Evolutionary conservation across 257 asterid species (phyloP).

Genomic region (Mitragyna speciosa): DNA sequence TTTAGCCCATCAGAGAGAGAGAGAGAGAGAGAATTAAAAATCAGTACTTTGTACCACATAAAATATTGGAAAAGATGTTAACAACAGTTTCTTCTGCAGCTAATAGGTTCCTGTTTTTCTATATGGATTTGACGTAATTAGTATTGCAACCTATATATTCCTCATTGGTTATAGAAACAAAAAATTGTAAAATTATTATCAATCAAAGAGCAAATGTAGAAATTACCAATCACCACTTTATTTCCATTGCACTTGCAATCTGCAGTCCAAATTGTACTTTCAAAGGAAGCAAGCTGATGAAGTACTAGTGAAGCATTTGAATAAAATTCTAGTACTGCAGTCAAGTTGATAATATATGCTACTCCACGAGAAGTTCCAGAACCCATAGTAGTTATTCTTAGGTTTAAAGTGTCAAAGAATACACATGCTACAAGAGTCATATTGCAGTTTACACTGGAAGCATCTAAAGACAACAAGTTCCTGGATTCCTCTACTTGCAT

Average conservation of each 20-base stretch:
- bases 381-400: conserved; percentile 81
- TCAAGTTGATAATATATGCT: conserved; percentile 62
- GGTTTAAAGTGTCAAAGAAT: conserved; percentile 32
- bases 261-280: conserved; percentile 74
- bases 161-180: not conserved
- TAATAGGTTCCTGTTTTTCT: not conserved
- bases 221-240: conserved; percentile 69
- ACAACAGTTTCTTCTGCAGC: not conserved
- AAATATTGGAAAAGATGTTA: not conserved
- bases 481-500: not conserved
- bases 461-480: not conserved
- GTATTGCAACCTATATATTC: not conserved
- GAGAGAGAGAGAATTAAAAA: not conserved
- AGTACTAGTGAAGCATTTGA: conserved; percentile 26
- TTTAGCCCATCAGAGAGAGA: not conserved
- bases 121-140: not conserved
- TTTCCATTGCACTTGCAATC: conserved; percentile 62
- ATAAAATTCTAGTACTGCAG: conserved; percentile 42
- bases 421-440: conserved; percentile 3
- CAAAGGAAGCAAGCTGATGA: conserved; percentile 45
- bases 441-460: not conserved
- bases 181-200: not conserved
- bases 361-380: conserved; percentile 68
- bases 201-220: conserved; percentile 19
- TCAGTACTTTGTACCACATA: not conserved